phyloP scores from a whole-genome alignment of 139 green algal species.

The Mesostigma viride region DNA sequence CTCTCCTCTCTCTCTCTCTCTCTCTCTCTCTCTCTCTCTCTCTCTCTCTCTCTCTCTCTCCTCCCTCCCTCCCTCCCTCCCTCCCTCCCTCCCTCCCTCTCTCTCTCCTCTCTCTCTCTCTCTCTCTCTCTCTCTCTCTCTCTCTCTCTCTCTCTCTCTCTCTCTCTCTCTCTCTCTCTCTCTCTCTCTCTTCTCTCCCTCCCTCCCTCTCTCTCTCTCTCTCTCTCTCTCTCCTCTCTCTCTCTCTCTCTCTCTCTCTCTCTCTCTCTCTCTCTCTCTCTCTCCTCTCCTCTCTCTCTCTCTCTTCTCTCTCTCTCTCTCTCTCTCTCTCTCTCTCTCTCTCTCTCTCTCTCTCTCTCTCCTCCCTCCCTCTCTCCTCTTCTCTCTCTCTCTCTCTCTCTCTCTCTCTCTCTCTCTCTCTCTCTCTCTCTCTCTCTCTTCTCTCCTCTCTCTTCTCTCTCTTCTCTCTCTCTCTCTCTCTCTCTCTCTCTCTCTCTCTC shows the following conservation, averaged over 20 bases:
- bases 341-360: slow-evolving; percentile 5
- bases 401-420: slow-evolving; percentile 5
- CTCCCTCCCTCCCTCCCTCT: too few species aligned
- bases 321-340: slow-evolving; percentile 5
- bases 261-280: slow-evolving; percentile 5
- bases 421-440: slow-evolving; percentile 3
- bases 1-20: too few species aligned
- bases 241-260: slow-evolving; percentile 5
- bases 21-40: too few species aligned
- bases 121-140: too few species aligned
- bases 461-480: slow-evolving; percentile 1
- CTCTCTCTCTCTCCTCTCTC: slow-evolving; percentile 4
- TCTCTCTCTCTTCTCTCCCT: too few species aligned
- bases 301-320: slow-evolving; percentile 5
- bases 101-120: too few species aligned
- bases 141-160: too few species aligned
- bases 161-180: too few species aligned
- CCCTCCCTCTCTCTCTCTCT: slow-evolving; percentile 2
- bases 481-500: slow-evolving; percentile 5
- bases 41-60: too few species aligned
- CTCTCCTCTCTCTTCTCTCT: not conserved
- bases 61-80: too few species aligned
- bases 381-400: slow-evolving; percentile 5
- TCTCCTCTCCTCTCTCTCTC: not conserved
- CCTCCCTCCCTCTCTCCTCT: not conserved